Percentiles rank a stretch among this genome's conserved stretches.
phyloP scores from a whole-genome alignment of 805 yeast species.

The Candida glaebosa region DNA sequence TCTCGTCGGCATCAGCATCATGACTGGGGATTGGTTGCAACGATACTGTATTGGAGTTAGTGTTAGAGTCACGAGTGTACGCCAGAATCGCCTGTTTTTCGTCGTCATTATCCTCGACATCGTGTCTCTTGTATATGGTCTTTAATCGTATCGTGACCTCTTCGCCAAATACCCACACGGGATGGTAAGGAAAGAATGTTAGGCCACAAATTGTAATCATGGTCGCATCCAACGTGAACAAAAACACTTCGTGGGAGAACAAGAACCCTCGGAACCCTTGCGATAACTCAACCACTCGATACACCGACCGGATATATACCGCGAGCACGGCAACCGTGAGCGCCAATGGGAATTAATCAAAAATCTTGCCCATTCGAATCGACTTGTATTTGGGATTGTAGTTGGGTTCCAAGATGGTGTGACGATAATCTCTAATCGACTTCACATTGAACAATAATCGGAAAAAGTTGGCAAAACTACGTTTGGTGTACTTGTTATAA shows the following conservation, averaged over 20 bases:
- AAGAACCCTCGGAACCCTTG: slow-evolving; percentile 38
- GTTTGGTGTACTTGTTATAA: slow-evolving; percentile 11
- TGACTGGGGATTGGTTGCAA: too few species aligned
- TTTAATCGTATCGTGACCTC: slow-evolving; percentile 25
- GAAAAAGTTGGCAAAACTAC: slow-evolving; percentile 23
- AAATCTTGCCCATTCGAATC: slow-evolving; percentile 24
- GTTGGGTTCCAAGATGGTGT: slow-evolving; percentile 21
- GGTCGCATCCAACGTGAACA: slow-evolving; percentile 37
- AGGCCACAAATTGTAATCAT: slow-evolving; percentile 37
- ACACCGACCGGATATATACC: slow-evolving; percentile 34
- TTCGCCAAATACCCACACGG: slow-evolving; percentile 31
- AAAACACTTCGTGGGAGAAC: slow-evolving; percentile 31
- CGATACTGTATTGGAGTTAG: neutral
- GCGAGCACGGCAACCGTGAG: slow-evolving; percentile 28
- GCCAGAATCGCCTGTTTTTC: slow-evolving; percentile 5
- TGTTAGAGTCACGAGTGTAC: neutral
- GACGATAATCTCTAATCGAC: slow-evolving; percentile 20
- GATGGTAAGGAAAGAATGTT: slow-evolving; percentile 37
- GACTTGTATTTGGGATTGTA: slow-evolving; percentile 25
- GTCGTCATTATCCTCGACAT: slow-evolving; percentile 11
- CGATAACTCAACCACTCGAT: slow-evolving; percentile 39
- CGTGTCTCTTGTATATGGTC: slow-evolving; percentile 17
- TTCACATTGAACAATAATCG: slow-evolving; percentile 24
- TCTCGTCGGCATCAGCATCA: too few species aligned
- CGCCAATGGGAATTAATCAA: slow-evolving; percentile 31